phyloP scores from a whole-genome alignment of 108 stramenopile genomes.

The Nitzschia palea region DNA sequence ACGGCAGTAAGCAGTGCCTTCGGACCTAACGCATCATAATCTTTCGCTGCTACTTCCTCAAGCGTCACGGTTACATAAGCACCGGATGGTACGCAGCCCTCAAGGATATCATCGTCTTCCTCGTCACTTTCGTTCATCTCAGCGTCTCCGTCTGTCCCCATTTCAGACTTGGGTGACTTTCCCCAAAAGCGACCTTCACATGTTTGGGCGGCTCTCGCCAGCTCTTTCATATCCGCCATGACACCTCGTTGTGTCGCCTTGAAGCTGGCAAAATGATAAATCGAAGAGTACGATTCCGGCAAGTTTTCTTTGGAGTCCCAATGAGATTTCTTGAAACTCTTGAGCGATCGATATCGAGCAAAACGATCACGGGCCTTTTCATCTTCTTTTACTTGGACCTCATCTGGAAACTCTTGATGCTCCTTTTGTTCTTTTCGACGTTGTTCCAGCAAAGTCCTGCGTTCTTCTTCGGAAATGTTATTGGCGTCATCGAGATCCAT shows the following conservation, averaged over 20 bases:
- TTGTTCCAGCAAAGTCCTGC: slow-evolving; percentile 55
- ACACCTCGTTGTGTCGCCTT: slow-evolving; percentile 81
- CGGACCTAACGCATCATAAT: slow-evolving; percentile 44
- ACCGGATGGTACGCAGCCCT: slow-evolving; percentile 86
- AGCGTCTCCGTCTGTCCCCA: slow-evolving; percentile 36
- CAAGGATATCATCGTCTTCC: slow-evolving; percentile 63
- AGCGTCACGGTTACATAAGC: slow-evolving; percentile 86
- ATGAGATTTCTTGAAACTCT: slow-evolving; percentile 89
- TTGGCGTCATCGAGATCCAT: slow-evolving; percentile 80
- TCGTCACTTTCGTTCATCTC: slow-evolving; percentile 39
- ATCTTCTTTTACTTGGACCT: slow-evolving; percentile 93
- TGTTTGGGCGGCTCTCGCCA: slow-evolving; percentile 54
- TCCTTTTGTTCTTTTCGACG: slow-evolving; percentile 78
- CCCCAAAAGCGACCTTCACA: slow-evolving; percentile 37
- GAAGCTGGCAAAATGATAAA: slow-evolving; percentile 92
- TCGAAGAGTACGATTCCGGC: slow-evolving; percentile 91
- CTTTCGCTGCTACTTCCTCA: slow-evolving; percentile 55
- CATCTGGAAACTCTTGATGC: slow-evolving; percentile 96
- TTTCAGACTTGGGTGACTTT: slow-evolving; percentile 25
- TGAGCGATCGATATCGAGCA: slow-evolving; percentile 93
- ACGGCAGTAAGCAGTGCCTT: slow-evolving; percentile 70
- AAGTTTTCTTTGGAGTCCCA: slow-evolving; percentile 99
- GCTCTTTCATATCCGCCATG: slow-evolving; percentile 70
- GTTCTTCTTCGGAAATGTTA: slow-evolving; percentile 63
- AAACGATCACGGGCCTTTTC: slow-evolving; percentile 89